phyloP scores from a whole-genome alignment of 2,329 filamentous ascomycete genomes.

The Canariomyces notabilis region DNA sequence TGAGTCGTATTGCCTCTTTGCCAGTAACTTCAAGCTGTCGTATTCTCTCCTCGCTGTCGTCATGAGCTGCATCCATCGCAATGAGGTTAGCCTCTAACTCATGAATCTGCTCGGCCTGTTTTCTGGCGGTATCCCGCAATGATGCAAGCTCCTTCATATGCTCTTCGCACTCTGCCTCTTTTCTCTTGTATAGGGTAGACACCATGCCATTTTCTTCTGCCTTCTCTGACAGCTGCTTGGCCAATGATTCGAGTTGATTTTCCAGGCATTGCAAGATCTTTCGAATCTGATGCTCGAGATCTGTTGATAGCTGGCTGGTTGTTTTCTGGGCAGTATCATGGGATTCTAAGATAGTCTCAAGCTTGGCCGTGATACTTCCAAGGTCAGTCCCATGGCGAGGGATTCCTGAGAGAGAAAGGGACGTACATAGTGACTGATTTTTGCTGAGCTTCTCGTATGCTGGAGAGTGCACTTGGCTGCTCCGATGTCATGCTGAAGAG shows the following conservation, averaged over 20 bases:
- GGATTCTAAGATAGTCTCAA: constrained; percentile 15
- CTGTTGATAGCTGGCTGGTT: constrained; percentile 10
- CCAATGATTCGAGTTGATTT: constrained; percentile 18
- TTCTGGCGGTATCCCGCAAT: constrained; percentile 9
- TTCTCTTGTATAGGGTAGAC: constrained; percentile 12
- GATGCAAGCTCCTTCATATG: constrained; percentile 14
- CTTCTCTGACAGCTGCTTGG: constrained; percentile 16
- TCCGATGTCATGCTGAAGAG: constrained; percentile 4
- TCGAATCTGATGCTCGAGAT: constrained; percentile 11
- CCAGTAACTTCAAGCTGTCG: constrained; percentile 6
- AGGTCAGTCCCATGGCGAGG: too few relatives aligned
- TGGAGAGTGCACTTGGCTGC: constrained; percentile 10
- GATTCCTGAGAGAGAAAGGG: not conserved
- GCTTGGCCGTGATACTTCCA: constrained; percentile 16
- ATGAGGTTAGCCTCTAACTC: constrained; percentile 20
- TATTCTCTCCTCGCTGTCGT: constrained; percentile 10
- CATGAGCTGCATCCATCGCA: constrained; percentile 13
- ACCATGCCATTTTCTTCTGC: constrained; percentile 21
- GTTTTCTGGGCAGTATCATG: constrained; percentile 1
- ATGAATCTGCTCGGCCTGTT: constrained; percentile 17
- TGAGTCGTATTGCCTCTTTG: constrained; percentile 14
- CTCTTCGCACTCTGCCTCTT: constrained; percentile 12
- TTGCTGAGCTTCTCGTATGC: constrained; percentile 8
- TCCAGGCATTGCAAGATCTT: constrained; percentile 15
- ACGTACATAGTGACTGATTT: constrained; percentile 9